Percentiles rank a stretch among this genome's conserved stretches.
phyloP scores from a whole-genome alignment of 768 basidiomycete genomes.

The Suillus lakei region DNA sequence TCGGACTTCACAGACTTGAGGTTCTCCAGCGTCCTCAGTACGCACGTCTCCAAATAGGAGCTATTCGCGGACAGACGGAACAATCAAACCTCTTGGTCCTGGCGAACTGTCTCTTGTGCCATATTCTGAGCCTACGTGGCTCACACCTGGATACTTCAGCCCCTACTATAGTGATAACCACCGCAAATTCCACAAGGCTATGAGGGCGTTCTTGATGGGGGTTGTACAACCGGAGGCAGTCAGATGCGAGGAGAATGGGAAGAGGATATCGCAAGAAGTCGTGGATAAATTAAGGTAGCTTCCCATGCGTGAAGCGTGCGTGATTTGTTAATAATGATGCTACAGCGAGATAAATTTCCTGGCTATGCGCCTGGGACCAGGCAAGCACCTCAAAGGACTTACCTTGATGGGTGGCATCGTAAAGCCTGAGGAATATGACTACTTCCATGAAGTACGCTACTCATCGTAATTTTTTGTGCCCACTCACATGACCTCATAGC shows the following conservation, averaged over 20 bases:
- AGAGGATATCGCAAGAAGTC: constrained; percentile 82
- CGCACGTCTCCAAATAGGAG: constrained; percentile 70
- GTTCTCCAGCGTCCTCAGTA: constrained; percentile 78
- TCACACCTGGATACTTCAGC: constrained; percentile 64
- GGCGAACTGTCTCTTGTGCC: constrained; percentile 79
- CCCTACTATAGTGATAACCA: constrained; percentile 84
- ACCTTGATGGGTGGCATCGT: constrained; percentile 77
- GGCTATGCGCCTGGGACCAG: constrained; percentile 91
- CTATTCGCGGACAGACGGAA: constrained; percentile 57
- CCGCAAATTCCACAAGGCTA: constrained; percentile 71
- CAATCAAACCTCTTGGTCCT: constrained; percentile 55
- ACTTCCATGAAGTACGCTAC: constrained; percentile 83
- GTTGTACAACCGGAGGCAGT: constrained; percentile 77
- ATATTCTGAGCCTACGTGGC: constrained; percentile 88
- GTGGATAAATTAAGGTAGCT: constrained; percentile 79
- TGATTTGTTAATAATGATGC: background rate
- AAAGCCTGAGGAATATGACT: constrained; percentile 86
- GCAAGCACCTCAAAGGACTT: constrained; percentile 83
- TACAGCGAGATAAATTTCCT: constrained; percentile 75
- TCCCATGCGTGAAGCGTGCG: background rate
- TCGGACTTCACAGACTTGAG: constrained; percentile 83
- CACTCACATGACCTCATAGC: constrained; percentile 42
- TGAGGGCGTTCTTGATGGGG: constrained; percentile 78
- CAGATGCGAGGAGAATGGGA: constrained; percentile 84
- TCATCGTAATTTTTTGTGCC: background rate